Percentiles rank a stretch among this genome's conserved stretches.
These are phyloP conservation scores for Naganishia sp. DNA, from an alignment of 1,284 basidiomycete genomes.

Conservation along the genomic window DNA sequence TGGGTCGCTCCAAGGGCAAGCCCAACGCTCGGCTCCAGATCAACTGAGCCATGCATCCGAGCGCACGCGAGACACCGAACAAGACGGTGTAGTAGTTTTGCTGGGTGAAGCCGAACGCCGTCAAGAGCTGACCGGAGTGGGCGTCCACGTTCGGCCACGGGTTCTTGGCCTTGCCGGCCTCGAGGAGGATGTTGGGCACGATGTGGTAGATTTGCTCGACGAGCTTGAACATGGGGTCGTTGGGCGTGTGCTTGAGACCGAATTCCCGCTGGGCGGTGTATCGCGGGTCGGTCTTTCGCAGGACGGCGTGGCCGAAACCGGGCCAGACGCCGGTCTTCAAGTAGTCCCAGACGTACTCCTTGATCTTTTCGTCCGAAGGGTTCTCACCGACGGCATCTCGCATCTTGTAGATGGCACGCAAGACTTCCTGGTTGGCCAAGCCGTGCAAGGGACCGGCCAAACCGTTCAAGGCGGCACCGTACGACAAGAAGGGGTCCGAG, in stretches of 20 bases:
- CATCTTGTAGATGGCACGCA: slow-evolving; percentile 86
- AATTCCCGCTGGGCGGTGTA: slow-evolving; percentile 95
- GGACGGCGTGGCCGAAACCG: slow-evolving; percentile 93
- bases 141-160: slow-evolving; percentile 85
- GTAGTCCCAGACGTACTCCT: slow-evolving; percentile 90
- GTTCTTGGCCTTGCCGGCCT: slow-evolving; percentile 91
- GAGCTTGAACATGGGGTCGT: slow-evolving; percentile 87
- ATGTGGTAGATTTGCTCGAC: slow-evolving; percentile 91
- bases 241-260: slow-evolving; percentile 81
- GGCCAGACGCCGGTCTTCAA: slow-evolving; percentile 89
- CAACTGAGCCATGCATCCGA: slow-evolving; percentile 74
- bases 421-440: slow-evolving; percentile 94
- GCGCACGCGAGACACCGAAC: slow-evolving; percentile 92
- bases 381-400: slow-evolving; percentile 77
- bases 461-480: slow-evolving; percentile 90
- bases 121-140: slow-evolving; percentile 87
- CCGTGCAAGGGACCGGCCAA: slow-evolving; percentile 95
- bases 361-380: slow-evolving; percentile 79
- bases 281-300: slow-evolving; percentile 96
- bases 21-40: slow-evolving; percentile 96
- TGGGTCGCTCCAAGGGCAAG: slow-evolving; percentile 60
- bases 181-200: slow-evolving; percentile 87
- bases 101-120: slow-evolving; percentile 64
- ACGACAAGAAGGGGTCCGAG: slow-evolving; percentile 96
- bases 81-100: slow-evolving; percentile 96